A percentile compares a stretch with the other conserved stretches of the same genome.
Conservation (phyloP, 192 early-diverging fungal genomes). For the Coemansia sp. region DNA sequence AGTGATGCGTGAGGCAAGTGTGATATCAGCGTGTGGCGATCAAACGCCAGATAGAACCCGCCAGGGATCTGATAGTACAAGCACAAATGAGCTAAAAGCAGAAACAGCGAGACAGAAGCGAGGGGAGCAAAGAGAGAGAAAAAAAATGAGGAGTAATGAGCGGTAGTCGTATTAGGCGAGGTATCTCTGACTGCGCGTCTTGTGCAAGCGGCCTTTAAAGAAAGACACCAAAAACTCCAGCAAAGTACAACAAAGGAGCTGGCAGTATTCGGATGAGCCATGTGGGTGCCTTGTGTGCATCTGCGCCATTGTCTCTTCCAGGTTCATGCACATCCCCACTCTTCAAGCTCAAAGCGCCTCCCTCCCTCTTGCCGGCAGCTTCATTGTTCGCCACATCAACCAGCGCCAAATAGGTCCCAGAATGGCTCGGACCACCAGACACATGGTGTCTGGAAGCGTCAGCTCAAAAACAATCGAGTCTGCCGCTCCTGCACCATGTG, state of each 20-base stretch:
- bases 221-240: not conserved
- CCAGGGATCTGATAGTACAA: not conserved
- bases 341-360: not conserved
- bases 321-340: conserved; percentile 12
- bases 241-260: not conserved
- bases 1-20: not conserved
- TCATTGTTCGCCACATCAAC: conserved; percentile 6
- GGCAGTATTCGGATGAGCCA: conserved; percentile 10
- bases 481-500: not conserved
- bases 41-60: not conserved
- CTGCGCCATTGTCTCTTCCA: conserved; percentile 8
- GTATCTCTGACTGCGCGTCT: not conserved
- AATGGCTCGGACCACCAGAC: conserved; percentile 9
- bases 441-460: not conserved
- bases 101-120: conserved; percentile 6
- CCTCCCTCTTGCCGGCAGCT: not conserved
- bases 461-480: not conserved
- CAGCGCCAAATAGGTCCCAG: not conserved
- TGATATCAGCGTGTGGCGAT: not conserved
- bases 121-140: not conserved
- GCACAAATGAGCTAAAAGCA: not conserved
- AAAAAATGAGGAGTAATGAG: not conserved
- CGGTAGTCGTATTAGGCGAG: not conserved
- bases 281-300: not conserved
- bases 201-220: not conserved